Base-by-base conservation (phyloP, 768 basidiomycete species). In the Suillus bovinus region DNA sequence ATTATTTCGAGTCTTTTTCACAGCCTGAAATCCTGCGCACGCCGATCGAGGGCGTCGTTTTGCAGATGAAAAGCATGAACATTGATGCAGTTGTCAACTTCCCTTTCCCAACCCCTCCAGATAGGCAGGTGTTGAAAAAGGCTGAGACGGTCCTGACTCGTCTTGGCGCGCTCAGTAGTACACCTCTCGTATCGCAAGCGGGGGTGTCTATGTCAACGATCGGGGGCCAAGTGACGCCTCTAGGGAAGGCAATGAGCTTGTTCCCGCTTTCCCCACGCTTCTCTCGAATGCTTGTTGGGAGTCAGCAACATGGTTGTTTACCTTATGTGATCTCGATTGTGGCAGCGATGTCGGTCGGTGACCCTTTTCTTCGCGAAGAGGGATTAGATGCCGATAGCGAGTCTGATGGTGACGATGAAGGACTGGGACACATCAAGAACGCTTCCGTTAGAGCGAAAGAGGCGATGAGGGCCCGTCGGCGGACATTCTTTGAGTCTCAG, bases 11-110 rank as follows among this genome's bases (percentile, higher is more conserved):
- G 36, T 77, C 86, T 61, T 96, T 96, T 74, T 83, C 93, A 0
- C 79, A 86, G 62, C 97, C 97, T 2, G 97, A 99, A 74, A 96
- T 99, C 61, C 82, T 94, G 49, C 90, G 96, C 27, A 94, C 93
- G 79, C 96, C 97, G 0, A 96, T 99, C 67, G 97, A 99, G 68
- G 96, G 95, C 2, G 89, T 99, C 27, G 92, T 99, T 10, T 80
- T 99, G 36, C 96, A 98, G 74, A 98, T 99, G 96, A 99, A 99
- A 80, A 89, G 87, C 74, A 98, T 99, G 95, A 93, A 96, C 71
- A 96, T 99, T 62, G 95, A 99, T 70, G 83, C 93, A 1, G 94
- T 99, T 42, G 82, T 93, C 68, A 99, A 99, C 77, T 99, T 99
- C 75, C 97, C 97, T 17, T 99, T 99, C 77, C 97, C 97, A 1